Base-by-base conservation (phyloP, 2,329 filamentous ascomycete species). In the Coniochaeta sp. region DNA sequence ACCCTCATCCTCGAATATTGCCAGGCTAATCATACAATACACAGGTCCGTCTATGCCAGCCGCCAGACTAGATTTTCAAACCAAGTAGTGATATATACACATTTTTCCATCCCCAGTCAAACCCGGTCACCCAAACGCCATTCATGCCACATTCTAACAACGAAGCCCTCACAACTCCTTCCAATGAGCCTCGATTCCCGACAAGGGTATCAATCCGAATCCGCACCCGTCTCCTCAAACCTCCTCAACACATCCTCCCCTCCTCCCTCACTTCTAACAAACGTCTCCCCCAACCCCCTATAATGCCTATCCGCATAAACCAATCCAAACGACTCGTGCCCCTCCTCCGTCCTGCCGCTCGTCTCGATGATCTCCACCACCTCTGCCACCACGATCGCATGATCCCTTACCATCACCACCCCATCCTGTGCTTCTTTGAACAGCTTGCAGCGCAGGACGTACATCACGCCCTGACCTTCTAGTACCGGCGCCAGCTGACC, bases 301-400 rank as follows among this genome's bases (percentile, higher is more conserved):
- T 78, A 79, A 55, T 60, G 67, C 51, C 76, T 65, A 63, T 79
- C 72, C 46, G 73, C 72, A 61, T 79, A 79, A 20, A 73, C 63
- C 57, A 79, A 62, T 14, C 71, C 75, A 59, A 77, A 75, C 3
- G 63, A 63, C n/a, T 66, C 62, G 22, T 57, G 24, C 27, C 49
- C 31, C 13, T n/a, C n/a, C n/a, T 54, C 20, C 59, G 59, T 13
- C 56, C 58, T 24, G 56, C 42, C 51, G 13, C 48, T 42, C 3
- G 61, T 68, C 20, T 66, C 63, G 7, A 72, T 54, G 51, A 78
- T 73, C 51, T 74, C 73, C 32, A 72, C 52, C 42, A 79, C 75
- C 61, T 79, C 75, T 4, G 73, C 77, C 1, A 78, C 66, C 6
- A 79, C 74, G 54, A 79, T 72, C 9, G 77, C 71, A 63, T 79